Percentiles rank a stretch among this genome's conserved stretches.
phyloP scores from a whole-genome alignment of 2,329 filamentous ascomycete genomes.

The Ophiocordyceps camponoti-floridani region DNA sequence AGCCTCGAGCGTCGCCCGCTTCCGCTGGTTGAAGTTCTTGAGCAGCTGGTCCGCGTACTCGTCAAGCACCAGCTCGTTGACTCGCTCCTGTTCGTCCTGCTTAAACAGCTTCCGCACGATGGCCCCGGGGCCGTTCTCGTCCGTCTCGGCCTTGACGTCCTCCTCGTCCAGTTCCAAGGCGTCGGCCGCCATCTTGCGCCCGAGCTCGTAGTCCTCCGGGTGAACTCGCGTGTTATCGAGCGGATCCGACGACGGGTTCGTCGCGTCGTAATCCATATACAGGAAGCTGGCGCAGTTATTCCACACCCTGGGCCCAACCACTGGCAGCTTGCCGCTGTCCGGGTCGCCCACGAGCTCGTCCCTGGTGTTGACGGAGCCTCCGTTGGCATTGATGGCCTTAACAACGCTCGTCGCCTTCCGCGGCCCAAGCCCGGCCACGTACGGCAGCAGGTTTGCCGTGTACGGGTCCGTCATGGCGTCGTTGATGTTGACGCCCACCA shows the following conservation, averaged over 20 bases:
- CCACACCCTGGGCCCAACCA: conserved; percentile 82
- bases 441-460: conserved; percentile 75
- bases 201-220: conserved; percentile 94
- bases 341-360: conserved; percentile 81
- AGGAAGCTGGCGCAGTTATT: conserved; percentile 95
- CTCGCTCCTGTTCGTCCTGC: conserved; percentile 82
- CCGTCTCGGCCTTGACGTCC: conserved; percentile 86
- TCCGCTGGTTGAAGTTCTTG: conserved; percentile 80
- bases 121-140: conserved; percentile 75
- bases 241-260: conserved; percentile 69
- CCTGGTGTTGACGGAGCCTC: conserved; percentile 66
- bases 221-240: conserved; percentile 95
- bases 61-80: conserved; percentile 90
- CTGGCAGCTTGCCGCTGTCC: conserved; percentile 57
- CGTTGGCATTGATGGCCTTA: conserved; percentile 78
- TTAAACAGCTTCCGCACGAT: conserved; percentile 91
- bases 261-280: conserved; percentile 73
- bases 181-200: conserved; percentile 95
- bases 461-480: conserved; percentile 70
- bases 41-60: conserved; percentile 94
- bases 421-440: conserved; percentile 77
- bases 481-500: conserved; percentile 89
- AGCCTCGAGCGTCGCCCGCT: conserved; percentile 87
- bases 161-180: conserved; percentile 93
- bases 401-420: conserved; percentile 64